Percentiles rank a stretch among this genome's conserved stretches.
Conservation (phyloP, 352 stramenopile genomes). For the Phytophthora rubi region DNA sequence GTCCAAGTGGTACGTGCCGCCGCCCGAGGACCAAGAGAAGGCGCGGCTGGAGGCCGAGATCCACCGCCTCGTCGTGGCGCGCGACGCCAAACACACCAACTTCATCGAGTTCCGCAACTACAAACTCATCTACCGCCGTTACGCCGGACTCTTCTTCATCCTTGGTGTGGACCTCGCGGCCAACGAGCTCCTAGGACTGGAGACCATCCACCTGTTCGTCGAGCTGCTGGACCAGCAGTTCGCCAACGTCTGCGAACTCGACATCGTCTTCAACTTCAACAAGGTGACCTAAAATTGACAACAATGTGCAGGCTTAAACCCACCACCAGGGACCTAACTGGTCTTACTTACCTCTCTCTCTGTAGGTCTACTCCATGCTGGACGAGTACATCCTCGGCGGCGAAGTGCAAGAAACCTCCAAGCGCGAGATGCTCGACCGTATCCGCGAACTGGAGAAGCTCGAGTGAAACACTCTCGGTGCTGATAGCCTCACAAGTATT, state of each 20-base stretch:
- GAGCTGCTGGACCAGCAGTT: slow-evolving; percentile 99
- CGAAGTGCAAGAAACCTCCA: slow-evolving; percentile 93
- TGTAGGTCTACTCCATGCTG: slow-evolving; percentile 92
- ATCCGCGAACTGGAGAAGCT: slow-evolving; percentile 94
- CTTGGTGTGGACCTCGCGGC: slow-evolving; percentile 95
- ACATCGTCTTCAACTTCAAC: slow-evolving; percentile 96
- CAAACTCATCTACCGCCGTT: slow-evolving; percentile 99
- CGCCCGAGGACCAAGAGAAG: slow-evolving; percentile 85
- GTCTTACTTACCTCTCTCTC: background rate
- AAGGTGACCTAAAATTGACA: slow-evolving; percentile 55
- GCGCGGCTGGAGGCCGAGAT: slow-evolving; percentile 91
- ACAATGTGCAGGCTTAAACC: background rate
- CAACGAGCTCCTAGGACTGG: slow-evolving; percentile 98
- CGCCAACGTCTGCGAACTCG: slow-evolving; percentile 98
- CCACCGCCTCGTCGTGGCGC: slow-evolving; percentile 87
- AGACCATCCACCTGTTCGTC: slow-evolving; percentile 99
- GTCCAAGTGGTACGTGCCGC: slow-evolving; percentile 98
- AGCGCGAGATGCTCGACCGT: slow-evolving; percentile 92
- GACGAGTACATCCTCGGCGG: slow-evolving; percentile 96
- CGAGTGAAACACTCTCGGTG: slow-evolving; percentile 47
- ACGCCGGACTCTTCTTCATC: slow-evolving; percentile 99
- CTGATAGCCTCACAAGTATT: background rate
- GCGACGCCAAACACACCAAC: slow-evolving; percentile 94
- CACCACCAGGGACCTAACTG: background rate
- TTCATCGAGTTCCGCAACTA: slow-evolving; percentile 98